Percentiles rank a stretch among this genome's conserved stretches.
Evolutionary conservation across 441 rosid species (phyloP).

Genomic region (Populus tomentosa): DNA sequence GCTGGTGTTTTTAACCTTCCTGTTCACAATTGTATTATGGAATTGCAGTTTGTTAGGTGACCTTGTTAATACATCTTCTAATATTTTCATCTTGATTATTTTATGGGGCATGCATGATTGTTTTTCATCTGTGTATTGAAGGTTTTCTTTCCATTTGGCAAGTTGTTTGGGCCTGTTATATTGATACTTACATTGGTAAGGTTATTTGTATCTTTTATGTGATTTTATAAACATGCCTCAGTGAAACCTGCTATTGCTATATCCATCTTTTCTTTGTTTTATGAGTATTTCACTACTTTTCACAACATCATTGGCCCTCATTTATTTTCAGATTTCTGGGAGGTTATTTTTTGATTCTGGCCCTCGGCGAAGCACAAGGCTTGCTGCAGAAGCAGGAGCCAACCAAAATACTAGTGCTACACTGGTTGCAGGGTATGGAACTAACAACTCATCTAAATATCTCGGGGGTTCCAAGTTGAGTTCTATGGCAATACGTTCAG

Average conservation of each 20-base stretch:
- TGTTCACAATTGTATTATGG: not conserved
- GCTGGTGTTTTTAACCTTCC: not conserved
- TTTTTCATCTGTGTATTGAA: not conserved
- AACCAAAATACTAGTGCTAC: conserved; percentile 47
- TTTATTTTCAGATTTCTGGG: conserved; percentile 75
- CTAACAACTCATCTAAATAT: conserved; percentile 64
- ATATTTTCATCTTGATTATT: not conserved
- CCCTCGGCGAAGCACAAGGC: conserved; percentile 79
- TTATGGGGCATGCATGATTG: not conserved
- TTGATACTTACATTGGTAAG: not conserved
- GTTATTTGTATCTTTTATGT: not conserved
- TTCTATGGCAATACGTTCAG: conserved; percentile 71
- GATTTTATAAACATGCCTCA: not conserved
- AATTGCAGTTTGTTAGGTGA: not conserved
- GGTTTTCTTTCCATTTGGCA: not conserved
- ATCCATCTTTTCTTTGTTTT: not conserved
- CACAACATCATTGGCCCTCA: not conserved
- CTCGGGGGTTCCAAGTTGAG: conserved; percentile 82
- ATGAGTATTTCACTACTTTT: not conserved
- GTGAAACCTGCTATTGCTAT: not conserved
- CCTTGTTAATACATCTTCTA: not conserved
- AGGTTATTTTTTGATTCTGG: conserved; percentile 96
- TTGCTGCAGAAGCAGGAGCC: conserved; percentile 65
- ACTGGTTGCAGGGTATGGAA: conserved; percentile 63
- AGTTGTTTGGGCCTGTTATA: not conserved